These are phyloP conservation scores for Triticum timopheevii DNA, from an alignment of 176 grass and related monocot genomes.

Conservation along the genomic window DNA sequence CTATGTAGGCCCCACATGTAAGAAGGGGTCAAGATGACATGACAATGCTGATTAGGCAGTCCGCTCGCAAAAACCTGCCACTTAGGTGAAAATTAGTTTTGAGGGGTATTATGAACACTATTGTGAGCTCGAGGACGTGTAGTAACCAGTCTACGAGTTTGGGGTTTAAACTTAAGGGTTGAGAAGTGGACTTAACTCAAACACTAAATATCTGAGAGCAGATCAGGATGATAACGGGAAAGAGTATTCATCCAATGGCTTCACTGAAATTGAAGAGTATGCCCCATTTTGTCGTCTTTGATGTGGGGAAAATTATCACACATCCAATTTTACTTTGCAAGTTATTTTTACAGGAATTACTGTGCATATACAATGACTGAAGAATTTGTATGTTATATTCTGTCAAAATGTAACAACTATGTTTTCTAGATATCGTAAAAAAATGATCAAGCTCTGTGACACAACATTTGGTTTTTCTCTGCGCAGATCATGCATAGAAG, in stretches of 20 bases:
- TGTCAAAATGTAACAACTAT: not conserved
- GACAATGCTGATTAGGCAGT: no score
- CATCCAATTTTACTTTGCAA: not conserved
- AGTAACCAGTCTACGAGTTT: no score
- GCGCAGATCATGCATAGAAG: not conserved
- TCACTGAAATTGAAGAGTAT: conserved; percentile 92
- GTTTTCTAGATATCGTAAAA: not conserved
- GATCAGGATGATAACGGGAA: conserved; percentile 15
- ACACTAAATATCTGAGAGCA: conserved; percentile 79
- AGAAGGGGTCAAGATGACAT: no score
- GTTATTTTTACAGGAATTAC: no score
- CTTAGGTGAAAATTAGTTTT: no score
- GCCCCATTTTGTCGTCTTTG: not conserved
- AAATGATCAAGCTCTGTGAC: not conserved
- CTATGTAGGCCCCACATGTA: no score
- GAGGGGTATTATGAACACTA: no score
- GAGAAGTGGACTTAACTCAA: not conserved
- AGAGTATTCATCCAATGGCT: conserved; percentile 67
- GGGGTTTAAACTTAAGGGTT: no score
- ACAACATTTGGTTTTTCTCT: not conserved
- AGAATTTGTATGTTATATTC: not conserved
- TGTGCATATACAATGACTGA: not conserved
- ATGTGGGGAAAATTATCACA: conserved; percentile 12
- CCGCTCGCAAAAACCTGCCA: no score
- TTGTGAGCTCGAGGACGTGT: no score